A percentile compares a stretch with the other conserved stretches of the same genome.
These are phyloP conservation scores for Athelia psychrophila DNA, from an alignment of 1,284 basidiomycete species.

Conservation along the genomic window DNA sequence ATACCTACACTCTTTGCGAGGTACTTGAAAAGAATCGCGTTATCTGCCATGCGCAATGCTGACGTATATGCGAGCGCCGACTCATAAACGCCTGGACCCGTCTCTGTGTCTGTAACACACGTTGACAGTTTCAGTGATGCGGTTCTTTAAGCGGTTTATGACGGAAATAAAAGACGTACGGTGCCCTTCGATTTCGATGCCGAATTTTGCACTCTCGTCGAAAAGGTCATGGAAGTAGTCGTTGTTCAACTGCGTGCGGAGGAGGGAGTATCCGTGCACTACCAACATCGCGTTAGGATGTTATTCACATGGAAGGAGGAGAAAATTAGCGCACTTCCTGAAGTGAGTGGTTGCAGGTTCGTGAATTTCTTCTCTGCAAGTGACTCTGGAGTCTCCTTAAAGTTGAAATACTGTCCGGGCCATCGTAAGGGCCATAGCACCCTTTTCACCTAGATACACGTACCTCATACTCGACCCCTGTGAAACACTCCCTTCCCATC, in stretches of 20 bases:
- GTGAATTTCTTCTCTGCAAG: slow-evolving; percentile 78
- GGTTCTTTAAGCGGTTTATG: slow-evolving; percentile 5
- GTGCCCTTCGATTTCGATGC: slow-evolving; percentile 87
- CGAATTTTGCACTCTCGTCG: slow-evolving; percentile 73
- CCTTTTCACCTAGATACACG: slow-evolving; percentile 12
- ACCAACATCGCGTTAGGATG: slow-evolving; percentile 2
- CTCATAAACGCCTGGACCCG: slow-evolving; percentile 91
- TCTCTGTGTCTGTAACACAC: slow-evolving; percentile 81
- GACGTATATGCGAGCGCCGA: slow-evolving; percentile 91
- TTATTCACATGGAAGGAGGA: not conserved
- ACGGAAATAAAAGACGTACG: slow-evolving; percentile 51
- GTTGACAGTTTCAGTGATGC: slow-evolving; percentile 1
- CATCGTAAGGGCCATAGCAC: not conserved
- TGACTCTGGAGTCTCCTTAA: slow-evolving; percentile 82
- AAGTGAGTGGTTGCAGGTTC: slow-evolving; percentile 77
- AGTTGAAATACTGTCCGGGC: slow-evolving; percentile 87
- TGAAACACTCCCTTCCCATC: slow-evolving; percentile 61
- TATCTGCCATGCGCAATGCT: slow-evolving; percentile 88
- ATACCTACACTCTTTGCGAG: slow-evolving; percentile 91
- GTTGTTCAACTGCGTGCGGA: slow-evolving; percentile 85
- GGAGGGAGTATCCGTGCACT: slow-evolving; percentile 95
- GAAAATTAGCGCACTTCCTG: slow-evolving; percentile 72
- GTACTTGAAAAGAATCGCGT: slow-evolving; percentile 92
- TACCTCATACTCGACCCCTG: slow-evolving; percentile 92
- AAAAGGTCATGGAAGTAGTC: slow-evolving; percentile 91